A percentile compares a stretch with the other conserved stretches of the same genome.
Conservation (phyloP, 2,329 filamentous ascomycete genomes). For the Alternaria panax region DNA sequence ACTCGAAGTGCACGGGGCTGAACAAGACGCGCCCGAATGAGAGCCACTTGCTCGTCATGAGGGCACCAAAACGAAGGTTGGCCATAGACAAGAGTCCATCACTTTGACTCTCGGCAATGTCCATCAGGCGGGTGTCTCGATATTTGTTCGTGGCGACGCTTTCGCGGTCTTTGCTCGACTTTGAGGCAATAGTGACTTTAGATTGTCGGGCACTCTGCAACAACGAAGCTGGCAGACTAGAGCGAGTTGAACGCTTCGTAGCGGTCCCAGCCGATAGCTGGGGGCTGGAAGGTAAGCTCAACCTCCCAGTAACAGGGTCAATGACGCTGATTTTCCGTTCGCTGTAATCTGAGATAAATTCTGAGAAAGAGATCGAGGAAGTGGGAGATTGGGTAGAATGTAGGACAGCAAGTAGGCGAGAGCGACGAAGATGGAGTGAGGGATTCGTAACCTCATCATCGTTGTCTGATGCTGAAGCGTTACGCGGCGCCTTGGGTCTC, state of each 20-base stretch:
- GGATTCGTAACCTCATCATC: constrained; percentile 35
- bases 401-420: constrained; percentile 59
- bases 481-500: constrained; percentile 30
- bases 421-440: constrained; percentile 57
- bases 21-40: constrained; percentile 85
- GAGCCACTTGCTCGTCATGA: constrained; percentile 88
- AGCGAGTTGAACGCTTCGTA: constrained; percentile 42
- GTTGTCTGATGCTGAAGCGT: constrained; percentile 42
- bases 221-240: constrained; percentile 45
- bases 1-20: constrained; percentile 77
- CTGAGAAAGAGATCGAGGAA: constrained; percentile 62
- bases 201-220: constrained; percentile 42
- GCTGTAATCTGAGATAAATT: constrained; percentile 61
- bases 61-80: constrained; percentile 78
- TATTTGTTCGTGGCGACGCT: constrained; percentile 42
- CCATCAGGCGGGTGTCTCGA: constrained; percentile 67
- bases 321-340: constrained; percentile 50
- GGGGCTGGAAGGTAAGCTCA: constrained; percentile 46
- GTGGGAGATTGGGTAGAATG: constrained; percentile 59
- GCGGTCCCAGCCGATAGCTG: constrained; percentile 41
- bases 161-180: constrained; percentile 46
- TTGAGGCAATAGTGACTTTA: constrained; percentile 39
- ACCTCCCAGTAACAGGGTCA: constrained; percentile 49
- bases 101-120: constrained; percentile 49
- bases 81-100: constrained; percentile 63